These are phyloP conservation scores for Mucor indicus DNA, from an alignment of 371 early-diverging fungal species.

Conservation along the genomic window DNA sequence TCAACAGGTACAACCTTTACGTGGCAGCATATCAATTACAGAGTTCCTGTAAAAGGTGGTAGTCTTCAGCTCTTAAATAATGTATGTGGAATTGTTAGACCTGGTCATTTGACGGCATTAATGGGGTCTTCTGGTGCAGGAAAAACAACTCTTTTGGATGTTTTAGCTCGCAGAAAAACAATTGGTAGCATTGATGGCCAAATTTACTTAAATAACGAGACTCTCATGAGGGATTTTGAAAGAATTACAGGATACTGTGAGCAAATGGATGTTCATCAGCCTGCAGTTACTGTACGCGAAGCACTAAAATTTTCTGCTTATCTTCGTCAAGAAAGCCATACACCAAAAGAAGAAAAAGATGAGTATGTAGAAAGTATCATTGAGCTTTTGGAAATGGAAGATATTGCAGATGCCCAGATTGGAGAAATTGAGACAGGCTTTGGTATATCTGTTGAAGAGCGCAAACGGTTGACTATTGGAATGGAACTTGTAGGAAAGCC, in stretches of 20 bases:
- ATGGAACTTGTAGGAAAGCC: conserved; percentile 77
- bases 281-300: conserved; percentile 63
- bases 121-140: conserved; percentile 89
- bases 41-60: conserved; percentile 58
- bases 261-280: conserved; percentile 79
- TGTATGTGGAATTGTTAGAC: conserved; percentile 52
- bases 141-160: conserved; percentile 87
- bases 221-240: conserved; percentile 55
- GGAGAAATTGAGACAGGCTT: conserved; percentile 55
- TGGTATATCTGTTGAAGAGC: conserved; percentile 65
- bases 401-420: conserved; percentile 56
- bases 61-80: conserved; percentile 49
- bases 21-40: conserved; percentile 57
- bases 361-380: conserved; percentile 70
- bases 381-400: conserved; percentile 60
- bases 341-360: conserved; percentile 60
- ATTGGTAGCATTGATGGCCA: conserved; percentile 72
- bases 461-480: conserved; percentile 66
- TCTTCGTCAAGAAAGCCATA: conserved; percentile 61
- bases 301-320: conserved; percentile 71
- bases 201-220: conserved; percentile 62
- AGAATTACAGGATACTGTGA: conserved; percentile 81
- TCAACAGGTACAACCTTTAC: conserved; percentile 50
- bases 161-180: conserved; percentile 77
- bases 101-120: conserved; percentile 72